These are phyloP conservation scores for Backusella tarrabulga DNA, from an alignment of 192 early-diverging fungal genomes.

Conservation along the genomic window DNA sequence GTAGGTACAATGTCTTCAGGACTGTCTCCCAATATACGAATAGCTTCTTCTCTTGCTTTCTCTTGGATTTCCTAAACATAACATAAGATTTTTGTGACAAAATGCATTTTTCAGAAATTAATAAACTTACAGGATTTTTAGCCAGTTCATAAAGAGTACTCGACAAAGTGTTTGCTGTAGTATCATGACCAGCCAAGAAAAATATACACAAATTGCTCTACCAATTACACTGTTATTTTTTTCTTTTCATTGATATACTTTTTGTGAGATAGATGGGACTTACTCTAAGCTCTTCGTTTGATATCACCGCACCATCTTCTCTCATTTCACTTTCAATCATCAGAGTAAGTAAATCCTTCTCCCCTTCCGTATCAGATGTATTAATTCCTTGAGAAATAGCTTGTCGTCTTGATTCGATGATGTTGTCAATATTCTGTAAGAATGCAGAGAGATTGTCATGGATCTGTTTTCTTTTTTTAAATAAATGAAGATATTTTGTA, in stretches of 20 bases:
- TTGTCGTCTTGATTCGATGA: slow-evolving; percentile 15
- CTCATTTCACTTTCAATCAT: slow-evolving; percentile 26
- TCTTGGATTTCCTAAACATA: slow-evolving; percentile 42
- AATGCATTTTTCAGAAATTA: neutral
- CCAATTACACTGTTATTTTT: neutral
- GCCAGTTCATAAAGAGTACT: slow-evolving; percentile 49
- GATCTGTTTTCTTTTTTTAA: slow-evolving; percentile 3
- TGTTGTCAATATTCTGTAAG: neutral
- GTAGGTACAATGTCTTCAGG: slow-evolving; percentile 48
- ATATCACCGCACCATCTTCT: neutral
- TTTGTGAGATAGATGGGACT: neutral
- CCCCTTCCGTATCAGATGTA: neutral
- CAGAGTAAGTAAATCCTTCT: slow-evolving; percentile 33
- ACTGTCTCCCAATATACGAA: slow-evolving; percentile 51
- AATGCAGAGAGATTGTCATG: slow-evolving; percentile 17
- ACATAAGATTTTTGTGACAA: neutral
- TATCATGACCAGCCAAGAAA: slow-evolving; percentile 43
- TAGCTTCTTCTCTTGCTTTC: slow-evolving; percentile 57
- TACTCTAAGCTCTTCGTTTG: slow-evolving; percentile 30
- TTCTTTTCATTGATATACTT: neutral
- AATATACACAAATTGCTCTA: slow-evolving; percentile 7
- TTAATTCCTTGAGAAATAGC: neutral
- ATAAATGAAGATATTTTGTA: neutral
- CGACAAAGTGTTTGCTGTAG: slow-evolving; percentile 53
- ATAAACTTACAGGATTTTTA: slow-evolving; percentile 26